Evolutionary conservation across 192 early-diverging fungal species (phyloP), one percentile per base, ranked within the genome.

Genomic region (Mortierella hygrophila): DNA sequence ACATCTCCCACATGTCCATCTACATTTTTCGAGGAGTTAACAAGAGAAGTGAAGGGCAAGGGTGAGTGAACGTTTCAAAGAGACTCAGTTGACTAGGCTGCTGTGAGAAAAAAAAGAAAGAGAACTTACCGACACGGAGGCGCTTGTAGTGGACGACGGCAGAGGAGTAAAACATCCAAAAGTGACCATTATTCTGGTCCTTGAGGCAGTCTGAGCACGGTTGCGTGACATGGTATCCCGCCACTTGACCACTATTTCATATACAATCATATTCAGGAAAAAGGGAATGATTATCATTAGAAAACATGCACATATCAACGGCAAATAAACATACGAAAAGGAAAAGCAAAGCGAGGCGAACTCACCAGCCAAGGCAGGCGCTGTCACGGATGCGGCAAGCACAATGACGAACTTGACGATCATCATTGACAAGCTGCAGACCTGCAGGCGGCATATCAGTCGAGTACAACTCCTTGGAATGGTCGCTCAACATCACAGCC

Each of bases 141-240:
- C 84, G 69, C 68, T 86, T 86, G 79, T 81, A 86, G 35, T 86
- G 84, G 26, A 75, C 77, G 6, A 86, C 84, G 0, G 84, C 84
- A 16, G 84, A 86, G 7, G 84, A 86, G 74, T 86, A 86, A 77
- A 86, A 86, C 84, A 86, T 86, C 84, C 84, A 86, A 60, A 86
- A 86, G 35, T 86, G 84, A 0, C 84, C 84, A 70, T 86, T 86
- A 60, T 86, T 86, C 72, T 86, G 84, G 42, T 86, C 83, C 18
- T 73, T 71, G 26, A 86, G 83, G 42, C 83, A 86, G 21, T 77
- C 75, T 1, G 84, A 77, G 29, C 84, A 86, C 38, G 84, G 84
- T n/a, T 86, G 84, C 2, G 84, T 86, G 40, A 86, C 84, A 86
- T 86, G 84, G 35, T 86, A 86, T 46, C 84, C 84, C 29, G 79